These are phyloP conservation scores for Zoysia japonica DNA, from an alignment of 176 grass and related monocot genomes.

Conservation along the genomic window DNA sequence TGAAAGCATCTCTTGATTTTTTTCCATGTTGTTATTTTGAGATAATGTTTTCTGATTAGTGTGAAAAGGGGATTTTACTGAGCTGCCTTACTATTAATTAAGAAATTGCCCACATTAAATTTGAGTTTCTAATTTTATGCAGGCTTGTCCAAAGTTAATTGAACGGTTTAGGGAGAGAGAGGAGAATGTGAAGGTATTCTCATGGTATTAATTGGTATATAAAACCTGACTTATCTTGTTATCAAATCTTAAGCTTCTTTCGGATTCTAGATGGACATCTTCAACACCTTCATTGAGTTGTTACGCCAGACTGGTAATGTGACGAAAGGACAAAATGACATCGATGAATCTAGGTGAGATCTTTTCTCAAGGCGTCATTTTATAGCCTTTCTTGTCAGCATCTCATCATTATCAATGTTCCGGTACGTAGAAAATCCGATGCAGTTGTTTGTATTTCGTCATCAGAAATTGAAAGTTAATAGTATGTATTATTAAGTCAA, in stretches of 20 bases:
- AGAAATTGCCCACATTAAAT: neutral
- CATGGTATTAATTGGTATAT: constrained; percentile 16
- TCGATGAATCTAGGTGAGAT: constrained; percentile 80
- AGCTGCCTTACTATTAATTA: constrained; percentile 10
- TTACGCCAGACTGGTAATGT: constrained; percentile 95
- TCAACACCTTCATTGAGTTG: constrained; percentile 96
- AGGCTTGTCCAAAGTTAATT: constrained; percentile 96
- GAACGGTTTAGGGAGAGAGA: constrained; percentile 96
- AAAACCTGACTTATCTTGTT: constrained; percentile 2
- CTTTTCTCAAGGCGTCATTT: neutral
- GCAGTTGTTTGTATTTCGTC: neutral
- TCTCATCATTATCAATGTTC: neutral
- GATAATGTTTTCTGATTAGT: neutral
- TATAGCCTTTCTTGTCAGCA: neutral
- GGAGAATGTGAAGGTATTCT: constrained; percentile 95
- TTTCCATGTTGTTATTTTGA: neutral
- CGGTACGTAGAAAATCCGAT: neutral
- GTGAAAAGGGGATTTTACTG: neutral
- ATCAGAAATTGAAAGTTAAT: neutral
- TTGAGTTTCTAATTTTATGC: constrained; percentile 25
- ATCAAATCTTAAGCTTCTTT: constrained; percentile 46
- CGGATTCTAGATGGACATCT: constrained; percentile 88
- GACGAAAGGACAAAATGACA: constrained; percentile 86
- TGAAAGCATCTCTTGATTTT: constrained; percentile 11
- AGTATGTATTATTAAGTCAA: neutral